Conservation (phyloP, 441 rosid species). For the Euphorbia celastroides region DNA sequence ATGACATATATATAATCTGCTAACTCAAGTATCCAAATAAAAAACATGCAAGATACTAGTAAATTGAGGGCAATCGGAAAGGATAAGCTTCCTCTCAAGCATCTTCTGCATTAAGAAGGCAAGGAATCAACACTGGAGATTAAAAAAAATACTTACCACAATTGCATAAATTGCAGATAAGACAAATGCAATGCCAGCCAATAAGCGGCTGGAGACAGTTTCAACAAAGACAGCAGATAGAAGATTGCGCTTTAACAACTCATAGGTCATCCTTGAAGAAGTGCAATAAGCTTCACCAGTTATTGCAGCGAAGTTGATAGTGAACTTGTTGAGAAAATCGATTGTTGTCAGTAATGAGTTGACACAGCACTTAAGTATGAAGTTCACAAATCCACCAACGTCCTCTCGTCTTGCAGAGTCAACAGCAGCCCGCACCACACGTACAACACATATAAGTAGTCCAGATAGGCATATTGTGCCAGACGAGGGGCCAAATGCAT, state of each 20-base stretch:
- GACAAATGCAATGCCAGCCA: slow-evolving; percentile 63
- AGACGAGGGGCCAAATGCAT: slow-evolving; percentile 77
- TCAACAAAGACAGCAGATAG: slow-evolving; percentile 84
- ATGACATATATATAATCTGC: not conserved
- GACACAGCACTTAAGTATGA: slow-evolving; percentile 53
- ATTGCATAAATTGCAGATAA: slow-evolving; percentile 70
- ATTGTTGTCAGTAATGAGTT: slow-evolving; percentile 47
- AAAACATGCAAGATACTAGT: too few species aligned
- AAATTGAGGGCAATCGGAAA: too few species aligned
- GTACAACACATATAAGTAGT: slow-evolving; percentile 54
- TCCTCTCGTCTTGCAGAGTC: slow-evolving; percentile 73
- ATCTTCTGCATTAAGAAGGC: too few species aligned
- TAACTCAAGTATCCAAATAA: not conserved
- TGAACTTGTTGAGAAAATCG: slow-evolving; percentile 85
- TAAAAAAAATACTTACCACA: slow-evolving; percentile 39
- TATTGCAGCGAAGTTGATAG: slow-evolving; percentile 81
- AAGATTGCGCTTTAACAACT: slow-evolving; percentile 74
- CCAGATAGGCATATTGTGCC: slow-evolving; percentile 87
- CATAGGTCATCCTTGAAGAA: slow-evolving; percentile 81
- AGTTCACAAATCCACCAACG: slow-evolving; percentile 55
- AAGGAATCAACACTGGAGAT: too few species aligned
- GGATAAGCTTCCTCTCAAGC: too few species aligned
- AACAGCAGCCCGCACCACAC: slow-evolving; percentile 72
- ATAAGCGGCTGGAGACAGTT: slow-evolving; percentile 66
- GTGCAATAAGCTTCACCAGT: slow-evolving; percentile 85